Conservation (phyloP, 1,284 basidiomycete species). For the Cryptococcus sp. region DNA sequence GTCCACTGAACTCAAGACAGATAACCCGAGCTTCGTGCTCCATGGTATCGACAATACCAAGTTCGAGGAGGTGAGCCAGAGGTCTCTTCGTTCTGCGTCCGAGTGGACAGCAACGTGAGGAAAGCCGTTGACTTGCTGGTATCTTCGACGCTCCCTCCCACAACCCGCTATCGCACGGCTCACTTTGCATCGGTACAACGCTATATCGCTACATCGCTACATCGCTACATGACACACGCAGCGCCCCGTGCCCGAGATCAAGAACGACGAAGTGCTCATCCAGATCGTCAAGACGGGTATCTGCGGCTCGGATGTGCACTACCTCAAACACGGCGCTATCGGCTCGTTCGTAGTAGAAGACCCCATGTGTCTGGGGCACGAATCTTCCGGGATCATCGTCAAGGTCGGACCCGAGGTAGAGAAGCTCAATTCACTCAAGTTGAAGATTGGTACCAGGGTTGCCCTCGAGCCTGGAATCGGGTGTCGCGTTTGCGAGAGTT, state of each 20-base stretch:
- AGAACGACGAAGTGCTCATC: slow-evolving; percentile 77
- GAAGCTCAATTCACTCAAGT: slow-evolving; percentile 9
- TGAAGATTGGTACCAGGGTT: slow-evolving; percentile 54
- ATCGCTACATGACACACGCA: slow-evolving; percentile 37
- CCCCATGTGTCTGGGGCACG: slow-evolving; percentile 53
- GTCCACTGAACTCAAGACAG: slow-evolving; percentile 27
- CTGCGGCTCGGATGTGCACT: slow-evolving; percentile 79
- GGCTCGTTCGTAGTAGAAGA: slow-evolving; percentile 50
- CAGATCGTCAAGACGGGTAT: slow-evolving; percentile 92
- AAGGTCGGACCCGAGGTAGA: slow-evolving; percentile 43
- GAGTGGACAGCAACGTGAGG: not conserved
- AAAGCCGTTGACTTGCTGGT: not conserved
- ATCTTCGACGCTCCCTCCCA: not conserved
- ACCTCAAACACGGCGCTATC: slow-evolving; percentile 47
- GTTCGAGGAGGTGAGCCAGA: slow-evolving; percentile 52
- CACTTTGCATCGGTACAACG: too few relatives aligned
- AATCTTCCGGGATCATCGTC: slow-evolving; percentile 43
- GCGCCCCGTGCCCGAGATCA: slow-evolving; percentile 75
- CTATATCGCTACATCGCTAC: too few relatives aligned
- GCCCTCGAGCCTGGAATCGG: slow-evolving; percentile 62
- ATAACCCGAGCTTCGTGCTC: slow-evolving; percentile 52
- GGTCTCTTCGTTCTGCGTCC: not conserved
- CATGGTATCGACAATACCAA: slow-evolving; percentile 51
- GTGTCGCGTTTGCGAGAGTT: slow-evolving; percentile 47
- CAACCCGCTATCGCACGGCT: too few relatives aligned